Evolutionary conservation across 768 basidiomycete species (phyloP).

Genomic region (Macrolepiota albuminosa): DNA sequence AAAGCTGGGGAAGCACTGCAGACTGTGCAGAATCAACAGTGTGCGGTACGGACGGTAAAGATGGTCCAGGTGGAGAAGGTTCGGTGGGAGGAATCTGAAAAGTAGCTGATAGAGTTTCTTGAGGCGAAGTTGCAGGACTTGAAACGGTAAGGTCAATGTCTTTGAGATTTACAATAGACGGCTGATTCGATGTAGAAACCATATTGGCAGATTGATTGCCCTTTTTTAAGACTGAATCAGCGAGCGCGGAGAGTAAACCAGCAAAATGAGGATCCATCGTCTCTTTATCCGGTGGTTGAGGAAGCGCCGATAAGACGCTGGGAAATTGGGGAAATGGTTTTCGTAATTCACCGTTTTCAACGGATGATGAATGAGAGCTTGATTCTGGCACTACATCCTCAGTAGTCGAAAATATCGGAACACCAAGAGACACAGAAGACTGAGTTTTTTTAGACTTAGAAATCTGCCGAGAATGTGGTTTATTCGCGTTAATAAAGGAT

Average conservation of each 20-base stretch:
- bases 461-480: conserved; percentile 44
- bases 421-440: neutral
- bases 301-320: conserved; percentile 30
- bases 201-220: neutral
- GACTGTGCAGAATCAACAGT: neutral
- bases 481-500: conserved; percentile 60
- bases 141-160: neutral
- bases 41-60: neutral
- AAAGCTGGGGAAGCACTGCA: conserved; percentile 11
- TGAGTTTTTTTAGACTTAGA: conserved; percentile 22
- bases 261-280: conserved; percentile 69
- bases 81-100: neutral
- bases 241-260: conserved; percentile 56
- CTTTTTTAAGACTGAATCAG: conserved; percentile 41
- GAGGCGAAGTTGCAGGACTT: neutral
- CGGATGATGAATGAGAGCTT: conserved; percentile 62
- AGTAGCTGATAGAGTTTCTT: neutral
- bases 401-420: neutral
- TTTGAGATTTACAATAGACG: neutral
- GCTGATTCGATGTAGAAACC: neutral
- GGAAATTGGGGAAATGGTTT: conserved; percentile 61
- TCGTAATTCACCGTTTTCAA: conserved; percentile 55
- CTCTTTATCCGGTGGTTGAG: conserved; percentile 29
- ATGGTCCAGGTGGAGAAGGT: neutral
- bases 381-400: conserved; percentile 49